Evolutionary conservation across 2,329 filamentous ascomycete genomes (phyloP).

Genomic region (Aspergillus udagawae): DNA sequence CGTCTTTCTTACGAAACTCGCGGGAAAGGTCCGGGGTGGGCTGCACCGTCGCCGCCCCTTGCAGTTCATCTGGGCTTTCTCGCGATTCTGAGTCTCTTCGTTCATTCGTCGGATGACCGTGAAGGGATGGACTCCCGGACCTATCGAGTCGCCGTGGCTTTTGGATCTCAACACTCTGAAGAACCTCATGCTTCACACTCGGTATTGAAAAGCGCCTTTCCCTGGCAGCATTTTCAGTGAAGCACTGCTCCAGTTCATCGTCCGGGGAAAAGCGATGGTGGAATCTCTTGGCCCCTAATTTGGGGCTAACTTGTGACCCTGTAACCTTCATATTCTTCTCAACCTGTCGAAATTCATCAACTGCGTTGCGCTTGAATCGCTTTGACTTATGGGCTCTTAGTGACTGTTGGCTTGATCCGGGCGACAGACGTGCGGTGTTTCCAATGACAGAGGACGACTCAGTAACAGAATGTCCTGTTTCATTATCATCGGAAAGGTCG

Average conservation of each 20-base stretch:
- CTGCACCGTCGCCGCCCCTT: slow-evolving; percentile 32
- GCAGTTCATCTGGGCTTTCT: slow-evolving; percentile 40
- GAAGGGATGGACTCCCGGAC: background rate
- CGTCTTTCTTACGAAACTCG: slow-evolving; percentile 3
- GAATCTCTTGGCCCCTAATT: slow-evolving; percentile 4
- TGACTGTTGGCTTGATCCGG: slow-evolving; percentile 18
- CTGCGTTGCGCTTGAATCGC: background rate
- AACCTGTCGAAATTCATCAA: slow-evolving; percentile 18
- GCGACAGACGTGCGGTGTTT: slow-evolving; percentile 14
- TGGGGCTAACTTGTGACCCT: slow-evolving; percentile 3
- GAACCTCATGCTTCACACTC: slow-evolving; percentile 4
- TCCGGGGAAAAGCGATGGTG: slow-evolving; percentile 3
- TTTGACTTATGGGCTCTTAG: slow-evolving; percentile 1
- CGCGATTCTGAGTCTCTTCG: slow-evolving; percentile 11
- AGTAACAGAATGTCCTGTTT: slow-evolving; percentile 4
- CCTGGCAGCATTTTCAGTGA: slow-evolving; percentile 21
- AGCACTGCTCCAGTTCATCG: slow-evolving; percentile 18
- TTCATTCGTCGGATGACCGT: slow-evolving; percentile 3
- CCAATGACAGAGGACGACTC: slow-evolving; percentile 5
- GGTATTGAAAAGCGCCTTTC: slow-evolving; percentile 17
- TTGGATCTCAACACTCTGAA: slow-evolving; percentile 16
- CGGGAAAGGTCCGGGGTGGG: slow-evolving; percentile 13
- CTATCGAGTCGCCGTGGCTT: background rate
- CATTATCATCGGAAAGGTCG: slow-evolving; percentile 18
- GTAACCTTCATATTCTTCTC: slow-evolving; percentile 14